These are phyloP conservation scores for Bertia moriformis DNA, from an alignment of 2,329 filamentous ascomycete genomes.

Conservation along the genomic window DNA sequence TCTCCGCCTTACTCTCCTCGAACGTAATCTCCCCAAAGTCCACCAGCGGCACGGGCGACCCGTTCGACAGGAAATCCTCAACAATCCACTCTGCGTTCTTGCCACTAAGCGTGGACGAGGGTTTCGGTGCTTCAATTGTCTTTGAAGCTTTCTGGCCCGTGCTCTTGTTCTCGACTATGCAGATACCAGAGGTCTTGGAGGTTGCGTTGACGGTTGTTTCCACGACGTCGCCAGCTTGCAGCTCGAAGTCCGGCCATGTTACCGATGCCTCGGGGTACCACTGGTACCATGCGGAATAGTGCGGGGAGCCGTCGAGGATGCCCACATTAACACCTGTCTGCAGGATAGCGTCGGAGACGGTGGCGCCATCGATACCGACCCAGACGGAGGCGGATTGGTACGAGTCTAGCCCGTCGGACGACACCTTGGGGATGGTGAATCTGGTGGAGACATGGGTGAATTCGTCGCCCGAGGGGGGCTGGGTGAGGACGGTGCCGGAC, in stretches of 20 bases:
- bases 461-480: slow-evolving; percentile 9
- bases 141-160: background rate
- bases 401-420: slow-evolving; percentile 7
- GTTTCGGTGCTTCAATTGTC: background rate
- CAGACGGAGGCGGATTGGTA: slow-evolving; percentile 22
- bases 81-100: slow-evolving; percentile 1
- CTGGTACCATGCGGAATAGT: slow-evolving; percentile 28
- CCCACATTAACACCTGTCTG: slow-evolving; percentile 27
- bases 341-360: slow-evolving; percentile 21
- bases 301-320: slow-evolving; percentile 10
- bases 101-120: background rate
- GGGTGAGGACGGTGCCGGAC: slow-evolving; percentile 19
- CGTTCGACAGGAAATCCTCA: background rate
- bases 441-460: slow-evolving; percentile 19
- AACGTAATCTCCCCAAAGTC: background rate
- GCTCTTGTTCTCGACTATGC: background rate
- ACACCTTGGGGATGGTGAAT: slow-evolving; percentile 18
- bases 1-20: too few species aligned
- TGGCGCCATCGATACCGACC: slow-evolving; percentile 32
- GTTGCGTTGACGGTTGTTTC: background rate
- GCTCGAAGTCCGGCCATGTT: slow-evolving; percentile 23
- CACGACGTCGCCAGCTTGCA: slow-evolving; percentile 5
- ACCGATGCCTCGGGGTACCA: slow-evolving; percentile 27
- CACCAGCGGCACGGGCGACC: background rate
- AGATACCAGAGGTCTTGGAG: background rate